These are phyloP conservation scores for Beauveria asiatica DNA, from an alignment of 2,329 filamentous ascomycete genomes.

Conservation along the genomic window DNA sequence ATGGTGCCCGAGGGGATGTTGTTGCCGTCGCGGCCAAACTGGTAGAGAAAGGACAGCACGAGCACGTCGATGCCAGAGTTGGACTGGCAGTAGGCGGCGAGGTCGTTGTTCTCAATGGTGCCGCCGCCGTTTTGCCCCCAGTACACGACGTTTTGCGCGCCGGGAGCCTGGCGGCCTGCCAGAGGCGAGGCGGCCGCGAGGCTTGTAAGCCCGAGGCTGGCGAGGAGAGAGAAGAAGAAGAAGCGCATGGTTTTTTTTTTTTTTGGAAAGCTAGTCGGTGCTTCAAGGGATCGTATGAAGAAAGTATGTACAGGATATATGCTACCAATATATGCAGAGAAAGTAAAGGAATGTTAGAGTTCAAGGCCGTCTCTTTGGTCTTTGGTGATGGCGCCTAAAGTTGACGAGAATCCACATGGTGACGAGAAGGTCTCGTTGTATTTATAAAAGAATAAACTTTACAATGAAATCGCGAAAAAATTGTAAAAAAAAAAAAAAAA, in stretches of 20 bases:
- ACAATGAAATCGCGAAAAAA: neutral
- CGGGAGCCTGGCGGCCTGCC: slow-evolving; percentile 10
- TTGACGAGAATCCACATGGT: neutral
- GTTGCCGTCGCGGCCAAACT: slow-evolving; percentile 24
- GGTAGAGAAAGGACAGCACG: slow-evolving; percentile 34
- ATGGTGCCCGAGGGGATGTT: slow-evolving; percentile 31
- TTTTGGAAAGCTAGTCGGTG: neutral
- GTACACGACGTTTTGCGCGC: slow-evolving; percentile 24
- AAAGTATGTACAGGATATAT: neutral
- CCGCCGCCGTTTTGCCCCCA: slow-evolving; percentile 23
- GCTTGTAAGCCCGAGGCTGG: slow-evolving; percentile 15
- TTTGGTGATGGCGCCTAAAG: slow-evolving; percentile 4
- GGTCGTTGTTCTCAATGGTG: slow-evolving; percentile 27
- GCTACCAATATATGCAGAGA: neutral
- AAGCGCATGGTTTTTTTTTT: slow-evolving; percentile 10
- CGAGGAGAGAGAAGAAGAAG: slow-evolving; percentile 12
- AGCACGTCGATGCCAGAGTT: slow-evolving; percentile 33
- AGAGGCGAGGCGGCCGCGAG: slow-evolving; percentile 11
- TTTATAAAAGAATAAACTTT: neutral
- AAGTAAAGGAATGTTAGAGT: slow-evolving; percentile 3
- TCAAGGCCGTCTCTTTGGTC: neutral
- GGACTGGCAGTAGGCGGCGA: slow-evolving; percentile 28
- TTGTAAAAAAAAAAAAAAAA: no score
- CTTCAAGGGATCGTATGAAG: neutral
- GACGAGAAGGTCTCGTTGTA: neutral